Conservation (phyloP, 108 stramenopile species). For the Nitzschia inconspicua region DNA sequence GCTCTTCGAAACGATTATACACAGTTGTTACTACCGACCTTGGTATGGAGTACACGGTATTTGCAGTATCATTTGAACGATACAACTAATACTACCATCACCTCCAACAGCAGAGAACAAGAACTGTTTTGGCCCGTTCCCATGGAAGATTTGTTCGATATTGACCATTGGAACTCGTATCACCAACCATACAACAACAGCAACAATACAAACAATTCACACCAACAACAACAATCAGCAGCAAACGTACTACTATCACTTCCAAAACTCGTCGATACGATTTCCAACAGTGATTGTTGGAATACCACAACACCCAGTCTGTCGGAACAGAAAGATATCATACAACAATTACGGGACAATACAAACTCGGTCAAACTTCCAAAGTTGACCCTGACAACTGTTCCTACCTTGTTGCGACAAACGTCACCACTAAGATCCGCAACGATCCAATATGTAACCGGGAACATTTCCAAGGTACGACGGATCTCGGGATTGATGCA, state of each 20-base stretch:
- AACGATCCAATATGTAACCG: no score
- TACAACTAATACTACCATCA: neutral
- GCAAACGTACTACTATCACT: constrained; percentile 4
- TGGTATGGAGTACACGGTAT: constrained; percentile 42
- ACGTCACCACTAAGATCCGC: no score
- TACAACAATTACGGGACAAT: no score
- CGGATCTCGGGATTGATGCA: no score
- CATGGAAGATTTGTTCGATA: constrained; percentile 70
- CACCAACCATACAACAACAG: neutral
- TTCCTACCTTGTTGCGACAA: no score
- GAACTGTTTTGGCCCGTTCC: constrained; percentile 32
- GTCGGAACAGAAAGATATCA: no score
- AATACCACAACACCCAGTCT: no score
- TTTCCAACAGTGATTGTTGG: constrained; percentile 19
- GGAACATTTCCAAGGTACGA: no score
- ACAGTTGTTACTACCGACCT: constrained; percentile 50
- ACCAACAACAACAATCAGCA: neutral
- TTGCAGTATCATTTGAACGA: neutral
- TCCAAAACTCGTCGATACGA: constrained; percentile 24
- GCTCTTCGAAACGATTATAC: constrained; percentile 23
- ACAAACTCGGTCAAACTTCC: no score
- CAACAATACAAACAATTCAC: no score
- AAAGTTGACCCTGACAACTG: no score
- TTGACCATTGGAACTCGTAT: constrained; percentile 59
- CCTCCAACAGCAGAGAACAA: neutral